phyloP scores from a whole-genome alignment of 768 basidiomycete species.

The Cantharellus cinnabarinus region DNA sequence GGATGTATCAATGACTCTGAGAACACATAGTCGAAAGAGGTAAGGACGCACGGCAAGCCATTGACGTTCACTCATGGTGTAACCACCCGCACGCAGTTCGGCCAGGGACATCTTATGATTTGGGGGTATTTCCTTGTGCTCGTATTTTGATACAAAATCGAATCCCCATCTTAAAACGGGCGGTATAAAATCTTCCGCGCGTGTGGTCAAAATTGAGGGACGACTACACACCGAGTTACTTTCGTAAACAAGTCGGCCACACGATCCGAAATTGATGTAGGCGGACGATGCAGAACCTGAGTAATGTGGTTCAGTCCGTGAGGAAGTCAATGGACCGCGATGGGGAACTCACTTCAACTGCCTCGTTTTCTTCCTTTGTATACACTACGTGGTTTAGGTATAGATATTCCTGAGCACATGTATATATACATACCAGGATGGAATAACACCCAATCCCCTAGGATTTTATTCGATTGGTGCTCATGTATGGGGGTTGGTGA shows the following conservation, averaged over 20 bases:
- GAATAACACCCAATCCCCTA: conserved; percentile 57
- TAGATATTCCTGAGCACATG: too few relatives aligned
- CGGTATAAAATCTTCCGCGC: background rate
- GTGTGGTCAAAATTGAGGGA: background rate
- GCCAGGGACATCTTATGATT: conserved; percentile 38
- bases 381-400: conserved; percentile 51
- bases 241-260: conserved; percentile 27
- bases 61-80: conserved; percentile 46
- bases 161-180: conserved; percentile 35
- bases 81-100: conserved; percentile 54
- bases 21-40: background rate
- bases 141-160: conserved; percentile 74
- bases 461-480: background rate
- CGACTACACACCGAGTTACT: conserved; percentile 1
- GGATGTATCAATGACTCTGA: conserved; percentile 9
- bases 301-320: conserved; percentile 6
- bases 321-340: background rate
- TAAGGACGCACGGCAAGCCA: conserved; percentile 46
- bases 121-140: conserved; percentile 43
- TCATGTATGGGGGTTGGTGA: background rate
- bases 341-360: conserved; percentile 36
- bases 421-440: conserved; percentile 29
- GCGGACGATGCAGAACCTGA: conserved; percentile 49
- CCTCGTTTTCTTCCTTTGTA: conserved; percentile 12
- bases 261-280: conserved; percentile 51